phyloP scores from a whole-genome alignment of 371 early-diverging fungal species.

The Lichtheimia hyalospora region DNA sequence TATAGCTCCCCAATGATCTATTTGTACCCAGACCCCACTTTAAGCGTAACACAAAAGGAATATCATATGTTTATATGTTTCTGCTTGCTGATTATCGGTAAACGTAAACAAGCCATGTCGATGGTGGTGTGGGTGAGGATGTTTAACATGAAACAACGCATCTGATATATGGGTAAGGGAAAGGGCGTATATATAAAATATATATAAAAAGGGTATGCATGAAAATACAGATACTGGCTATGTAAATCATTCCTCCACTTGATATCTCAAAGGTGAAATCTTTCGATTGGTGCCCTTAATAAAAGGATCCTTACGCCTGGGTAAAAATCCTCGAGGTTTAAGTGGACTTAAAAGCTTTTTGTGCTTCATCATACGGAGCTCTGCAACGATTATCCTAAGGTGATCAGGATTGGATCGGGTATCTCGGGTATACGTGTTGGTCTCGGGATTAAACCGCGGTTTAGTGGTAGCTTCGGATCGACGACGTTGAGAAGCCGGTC shows the following conservation, averaged over 20 bases:
- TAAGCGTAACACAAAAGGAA: too few species aligned
- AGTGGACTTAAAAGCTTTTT: conserved; percentile 56
- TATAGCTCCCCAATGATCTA: too few species aligned
- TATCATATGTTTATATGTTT: neutral
- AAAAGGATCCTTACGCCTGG: conserved; percentile 56
- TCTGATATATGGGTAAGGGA: neutral
- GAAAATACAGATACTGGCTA: neutral
- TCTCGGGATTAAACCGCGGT: conserved; percentile 49
- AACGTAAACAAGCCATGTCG: neutral
- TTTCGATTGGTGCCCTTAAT: conserved; percentile 33
- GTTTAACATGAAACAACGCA: neutral
- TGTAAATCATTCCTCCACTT: neutral
- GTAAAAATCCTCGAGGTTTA: conserved; percentile 59
- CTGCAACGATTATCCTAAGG: conserved; percentile 60
- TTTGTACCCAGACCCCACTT: too few species aligned
- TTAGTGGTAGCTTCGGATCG: conserved; percentile 54
- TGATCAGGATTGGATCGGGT: conserved; percentile 64
- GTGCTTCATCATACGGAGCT: conserved; percentile 59
- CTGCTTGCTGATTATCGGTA: neutral
- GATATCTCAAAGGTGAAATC: conserved; percentile 18
- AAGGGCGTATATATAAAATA: neutral
- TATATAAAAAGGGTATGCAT: neutral
- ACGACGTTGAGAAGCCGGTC: conserved; percentile 30
- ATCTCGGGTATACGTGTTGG: conserved; percentile 55
- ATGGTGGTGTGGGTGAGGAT: neutral